Evolutionary conservation across 768 basidiomycete species (phyloP).

Genomic region (Boletus huronensis): DNA sequence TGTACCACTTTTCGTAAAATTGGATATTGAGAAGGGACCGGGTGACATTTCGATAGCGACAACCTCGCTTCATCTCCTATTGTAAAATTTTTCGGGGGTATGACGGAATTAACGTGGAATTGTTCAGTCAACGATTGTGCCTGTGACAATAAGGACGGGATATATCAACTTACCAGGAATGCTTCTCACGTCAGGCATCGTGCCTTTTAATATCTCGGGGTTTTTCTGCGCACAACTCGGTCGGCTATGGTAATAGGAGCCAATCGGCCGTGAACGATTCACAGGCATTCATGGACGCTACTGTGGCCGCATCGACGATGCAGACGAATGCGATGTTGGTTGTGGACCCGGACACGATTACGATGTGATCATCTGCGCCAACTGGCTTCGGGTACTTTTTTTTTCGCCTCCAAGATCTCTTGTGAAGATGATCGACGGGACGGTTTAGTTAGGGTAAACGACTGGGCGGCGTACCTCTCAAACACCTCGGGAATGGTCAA

Average conservation of each 20-base stretch:
- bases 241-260: background rate
- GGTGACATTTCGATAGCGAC: slow-evolving; percentile 59
- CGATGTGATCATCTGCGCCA: slow-evolving; percentile 63
- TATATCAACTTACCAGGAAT: slow-evolving; percentile 25
- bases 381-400: slow-evolving; percentile 52
- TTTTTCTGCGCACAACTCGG: background rate
- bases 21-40: slow-evolving; percentile 43
- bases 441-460: slow-evolving; percentile 30
- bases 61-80: slow-evolving; percentile 49
- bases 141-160: background rate
- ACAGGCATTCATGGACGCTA: slow-evolving; percentile 14
- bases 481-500: slow-evolving; percentile 28
- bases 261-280: background rate
- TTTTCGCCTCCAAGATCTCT: background rate
- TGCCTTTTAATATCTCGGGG: slow-evolving; percentile 40
- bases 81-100: background rate
- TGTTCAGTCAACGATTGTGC: background rate
- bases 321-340: slow-evolving; percentile 2
- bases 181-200: slow-evolving; percentile 17
- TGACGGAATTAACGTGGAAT: background rate
- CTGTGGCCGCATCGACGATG: slow-evolving; percentile 2
- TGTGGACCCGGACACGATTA: slow-evolving; percentile 49
- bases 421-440: background rate
- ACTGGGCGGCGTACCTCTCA: slow-evolving; percentile 39
- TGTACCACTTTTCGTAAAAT: slow-evolving; percentile 43